Conservation (phyloP, 495 filamentous ascomycete species). For the Neurospora sp. region DNA sequence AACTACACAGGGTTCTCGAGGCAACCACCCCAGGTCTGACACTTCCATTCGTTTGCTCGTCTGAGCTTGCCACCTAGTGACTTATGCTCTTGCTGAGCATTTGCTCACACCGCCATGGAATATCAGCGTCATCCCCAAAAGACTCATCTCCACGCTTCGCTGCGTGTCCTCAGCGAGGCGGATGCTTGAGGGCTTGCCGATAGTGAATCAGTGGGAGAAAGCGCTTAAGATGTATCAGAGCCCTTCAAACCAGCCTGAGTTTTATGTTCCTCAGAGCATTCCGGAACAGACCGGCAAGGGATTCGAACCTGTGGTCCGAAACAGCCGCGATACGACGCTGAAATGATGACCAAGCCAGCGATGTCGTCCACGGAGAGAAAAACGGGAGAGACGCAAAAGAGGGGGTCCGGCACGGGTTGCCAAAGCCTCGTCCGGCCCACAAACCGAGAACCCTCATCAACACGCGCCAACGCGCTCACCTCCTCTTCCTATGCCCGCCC, state of each 20-base stretch:
- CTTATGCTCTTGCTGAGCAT: not conserved
- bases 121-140: not conserved
- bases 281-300: not conserved
- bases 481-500: slow-evolving; percentile 6
- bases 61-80: not conserved
- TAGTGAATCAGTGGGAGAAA: not conserved
- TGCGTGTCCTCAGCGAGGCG: not conserved
- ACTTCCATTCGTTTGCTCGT: not conserved
- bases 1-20: not conserved
- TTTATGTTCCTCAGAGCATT: not conserved
- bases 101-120: not conserved
- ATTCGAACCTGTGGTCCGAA: not conserved
- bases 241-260: not conserved
- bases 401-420: not conserved
- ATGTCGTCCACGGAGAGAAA: not conserved
- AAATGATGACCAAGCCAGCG: not conserved
- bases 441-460: not conserved
- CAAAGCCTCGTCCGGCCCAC: not conserved
- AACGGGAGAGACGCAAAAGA: not conserved
- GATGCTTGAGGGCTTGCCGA: not conserved
- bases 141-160: not conserved
- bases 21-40: not conserved
- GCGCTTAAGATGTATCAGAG: not conserved
- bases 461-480: slow-evolving; percentile 6
- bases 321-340: not conserved